Conservation (phyloP, 352 stramenopile genomes). For the Globisporangium splendens region DNA sequence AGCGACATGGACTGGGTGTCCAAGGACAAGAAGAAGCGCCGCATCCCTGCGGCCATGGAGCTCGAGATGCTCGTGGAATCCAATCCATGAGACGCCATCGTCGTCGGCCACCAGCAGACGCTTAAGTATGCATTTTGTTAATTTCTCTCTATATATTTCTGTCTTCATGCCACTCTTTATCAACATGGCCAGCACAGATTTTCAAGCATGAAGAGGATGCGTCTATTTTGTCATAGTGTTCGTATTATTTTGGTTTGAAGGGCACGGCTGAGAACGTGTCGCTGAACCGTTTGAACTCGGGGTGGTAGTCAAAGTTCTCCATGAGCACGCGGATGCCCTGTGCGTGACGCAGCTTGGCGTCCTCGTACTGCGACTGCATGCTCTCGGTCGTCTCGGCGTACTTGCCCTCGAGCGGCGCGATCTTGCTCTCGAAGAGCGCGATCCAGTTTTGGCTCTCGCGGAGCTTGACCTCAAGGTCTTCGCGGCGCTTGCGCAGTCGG, state of each 20-base stretch:
- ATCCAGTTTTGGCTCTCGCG: slow-evolving; percentile 56
- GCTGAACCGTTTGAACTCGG: slow-evolving; percentile 86
- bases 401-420: slow-evolving; percentile 61
- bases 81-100: neutral
- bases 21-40: slow-evolving; percentile 56
- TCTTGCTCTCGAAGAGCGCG: slow-evolving; percentile 66
- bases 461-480: slow-evolving; percentile 57
- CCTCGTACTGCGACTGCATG: slow-evolving; percentile 83
- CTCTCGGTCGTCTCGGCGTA: slow-evolving; percentile 70
- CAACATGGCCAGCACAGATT: neutral
- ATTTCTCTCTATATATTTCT: no score
- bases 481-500: slow-evolving; percentile 39
- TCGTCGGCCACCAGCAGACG: no score
- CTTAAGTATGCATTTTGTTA: no score
- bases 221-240: neutral
- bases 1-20: slow-evolving; percentile 66
- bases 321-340: slow-evolving; percentile 83
- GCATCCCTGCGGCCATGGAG: slow-evolving; percentile 61
- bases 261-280: slow-evolving; percentile 84
- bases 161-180: neutral
- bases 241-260: slow-evolving; percentile 58
- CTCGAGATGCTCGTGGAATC: slow-evolving; percentile 39
- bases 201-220: neutral
- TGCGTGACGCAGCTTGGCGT: slow-evolving; percentile 81
- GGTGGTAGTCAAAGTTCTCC: slow-evolving; percentile 88